Evolutionary conservation across 257 asterid genomes (phyloP).

Genomic region (Capsicum baccatum): DNA sequence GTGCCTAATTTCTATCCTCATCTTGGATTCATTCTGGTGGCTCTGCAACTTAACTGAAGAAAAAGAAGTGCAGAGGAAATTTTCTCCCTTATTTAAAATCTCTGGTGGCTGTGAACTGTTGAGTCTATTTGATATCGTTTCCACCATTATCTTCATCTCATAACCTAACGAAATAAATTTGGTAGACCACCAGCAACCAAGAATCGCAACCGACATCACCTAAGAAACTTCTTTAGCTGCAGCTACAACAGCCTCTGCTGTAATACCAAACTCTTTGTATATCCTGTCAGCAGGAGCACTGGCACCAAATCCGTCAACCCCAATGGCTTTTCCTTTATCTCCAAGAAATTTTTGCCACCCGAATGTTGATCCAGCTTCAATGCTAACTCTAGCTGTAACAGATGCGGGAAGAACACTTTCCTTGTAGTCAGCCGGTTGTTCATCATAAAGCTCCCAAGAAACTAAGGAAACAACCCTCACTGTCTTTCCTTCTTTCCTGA

Average conservation of each 20-base stretch:
- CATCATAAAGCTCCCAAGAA: constrained; percentile 81
- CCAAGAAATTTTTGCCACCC: constrained; percentile 81
- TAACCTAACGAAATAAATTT: constrained; percentile 27
- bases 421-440: constrained; percentile 73
- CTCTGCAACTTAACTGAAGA: constrained; percentile 37
- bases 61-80: constrained; percentile 32
- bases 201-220: constrained; percentile 34
- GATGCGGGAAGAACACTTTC: constrained; percentile 68
- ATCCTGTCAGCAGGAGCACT: constrained; percentile 69
- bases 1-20: constrained; percentile 42
- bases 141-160: constrained; percentile 26
- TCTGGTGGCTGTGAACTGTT: constrained; percentile 36
- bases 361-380: constrained; percentile 82
- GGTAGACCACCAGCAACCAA: constrained; percentile 36
- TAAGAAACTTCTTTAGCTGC: constrained; percentile 71
- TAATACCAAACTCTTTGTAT: constrained; percentile 67
- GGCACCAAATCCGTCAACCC: constrained; percentile 71
- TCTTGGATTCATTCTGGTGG: constrained; percentile 39
- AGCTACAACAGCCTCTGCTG: constrained; percentile 73
- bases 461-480: constrained; percentile 84
- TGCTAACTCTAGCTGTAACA: constrained; percentile 75
- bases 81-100: constrained; percentile 46
- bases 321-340: constrained; percentile 69
- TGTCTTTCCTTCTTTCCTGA: constrained; percentile 75
- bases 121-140: constrained; percentile 32